Conservation (phyloP, 495 filamentous ascomycete genomes). For the Endocarpon pusillum region DNA sequence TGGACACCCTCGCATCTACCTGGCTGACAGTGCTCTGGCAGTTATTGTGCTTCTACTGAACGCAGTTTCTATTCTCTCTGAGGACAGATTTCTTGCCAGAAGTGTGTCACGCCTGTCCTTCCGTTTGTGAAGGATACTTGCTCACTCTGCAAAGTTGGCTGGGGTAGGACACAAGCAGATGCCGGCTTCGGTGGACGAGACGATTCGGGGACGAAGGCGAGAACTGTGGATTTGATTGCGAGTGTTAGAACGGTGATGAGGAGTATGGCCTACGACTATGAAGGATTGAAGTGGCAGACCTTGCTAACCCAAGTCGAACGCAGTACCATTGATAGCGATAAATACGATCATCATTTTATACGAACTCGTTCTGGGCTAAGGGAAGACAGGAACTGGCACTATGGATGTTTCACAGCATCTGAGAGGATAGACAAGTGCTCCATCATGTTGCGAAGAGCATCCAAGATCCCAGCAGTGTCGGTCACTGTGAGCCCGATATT, state of each 20-base stretch:
- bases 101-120: slow-evolving; percentile 37
- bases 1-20: slow-evolving; percentile 7
- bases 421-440: no score
- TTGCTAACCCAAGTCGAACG: slow-evolving; percentile 3
- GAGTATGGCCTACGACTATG: slow-evolving; percentile 49
- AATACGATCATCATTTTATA: slow-evolving; percentile 85
- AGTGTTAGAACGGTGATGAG: slow-evolving; percentile 87
- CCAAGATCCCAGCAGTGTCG: no score
- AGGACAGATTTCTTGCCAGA: slow-evolving; percentile 92
- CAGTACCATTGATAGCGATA: slow-evolving; percentile 86
- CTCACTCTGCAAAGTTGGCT: slow-evolving; percentile 44
- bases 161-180: slow-evolving; percentile 49
- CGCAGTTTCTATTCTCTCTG: slow-evolving; percentile 84
- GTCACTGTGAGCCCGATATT: no score
- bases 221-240: slow-evolving; percentile 74
- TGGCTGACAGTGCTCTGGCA: no score
- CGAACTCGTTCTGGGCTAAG: slow-evolving; percentile 65
- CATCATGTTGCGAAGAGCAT: no score
- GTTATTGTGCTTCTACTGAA: slow-evolving; percentile 79
- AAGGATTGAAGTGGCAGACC: slow-evolving; percentile 5
- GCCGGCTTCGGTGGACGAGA: slow-evolving; percentile 61
- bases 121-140: slow-evolving; percentile 6
- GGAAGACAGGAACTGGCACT: neutral
- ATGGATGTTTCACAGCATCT: no score
- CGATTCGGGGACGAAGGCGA: slow-evolving; percentile 65